A percentile compares a stretch with the other conserved stretches of the same genome.
These are phyloP conservation scores for Achaetomium macrosporum DNA, from an alignment of 2,329 filamentous ascomycete genomes.

Conservation along the genomic window DNA sequence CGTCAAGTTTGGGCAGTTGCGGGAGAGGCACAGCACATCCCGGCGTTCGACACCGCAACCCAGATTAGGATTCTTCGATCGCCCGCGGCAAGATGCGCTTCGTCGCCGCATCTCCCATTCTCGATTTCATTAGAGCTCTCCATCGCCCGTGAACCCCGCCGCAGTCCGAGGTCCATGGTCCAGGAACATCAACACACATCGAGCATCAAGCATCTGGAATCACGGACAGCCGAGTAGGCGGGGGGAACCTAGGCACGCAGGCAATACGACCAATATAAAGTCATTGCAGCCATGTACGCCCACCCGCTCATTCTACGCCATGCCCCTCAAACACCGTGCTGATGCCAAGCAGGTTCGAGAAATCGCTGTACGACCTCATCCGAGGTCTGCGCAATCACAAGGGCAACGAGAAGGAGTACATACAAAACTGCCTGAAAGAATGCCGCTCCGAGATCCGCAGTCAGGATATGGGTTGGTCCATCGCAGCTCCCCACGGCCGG, in stretches of 20 bases:
- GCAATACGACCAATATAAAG: background rate
- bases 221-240: background rate
- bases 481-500: background rate
- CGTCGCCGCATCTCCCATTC: slow-evolving; percentile 1
- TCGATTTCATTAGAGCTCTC: slow-evolving; percentile 5
- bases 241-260: background rate
- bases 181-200: background rate
- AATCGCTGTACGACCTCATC: slow-evolving; percentile 98
- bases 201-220: background rate
- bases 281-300: slow-evolving; percentile 24
- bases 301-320: background rate
- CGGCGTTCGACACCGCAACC: background rate
- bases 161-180: background rate
- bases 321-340: slow-evolving; percentile 17
- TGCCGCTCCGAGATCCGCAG: slow-evolving; percentile 87
- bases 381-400: slow-evolving; percentile 92
- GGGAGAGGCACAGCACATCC: background rate
- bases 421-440: slow-evolving; percentile 89
- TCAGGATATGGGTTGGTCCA: slow-evolving; percentile 76
- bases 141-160: slow-evolving; percentile 15
- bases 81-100: slow-evolving; percentile 17
- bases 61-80: background rate
- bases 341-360: slow-evolving; percentile 77
- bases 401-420: slow-evolving; percentile 90
- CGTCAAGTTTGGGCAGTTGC: background rate